Conservation (phyloP, 2,329 filamentous ascomycete genomes). For the Aspergillus calidoustus region DNA sequence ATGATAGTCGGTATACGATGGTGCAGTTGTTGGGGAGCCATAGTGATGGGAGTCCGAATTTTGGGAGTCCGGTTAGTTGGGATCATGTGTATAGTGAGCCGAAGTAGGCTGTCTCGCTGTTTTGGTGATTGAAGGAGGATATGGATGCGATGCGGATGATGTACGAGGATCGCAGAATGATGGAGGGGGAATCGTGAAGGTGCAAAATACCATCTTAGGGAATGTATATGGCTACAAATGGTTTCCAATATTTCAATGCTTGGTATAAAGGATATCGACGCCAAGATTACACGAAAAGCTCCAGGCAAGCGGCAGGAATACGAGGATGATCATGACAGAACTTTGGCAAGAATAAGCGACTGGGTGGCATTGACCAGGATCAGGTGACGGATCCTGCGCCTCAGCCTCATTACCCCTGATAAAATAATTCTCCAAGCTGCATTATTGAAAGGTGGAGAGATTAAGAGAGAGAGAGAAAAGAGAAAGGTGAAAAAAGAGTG, state of each 20-base stretch:
- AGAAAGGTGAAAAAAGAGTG: too few relatives aligned
- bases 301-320: not conserved
- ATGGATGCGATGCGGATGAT: too few relatives aligned
- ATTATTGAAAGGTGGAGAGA: too few relatives aligned
- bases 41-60: slow-evolving; percentile 57
- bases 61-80: slow-evolving; percentile 42
- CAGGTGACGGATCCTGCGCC: not conserved
- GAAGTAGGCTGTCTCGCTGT: not conserved
- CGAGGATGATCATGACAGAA: not conserved
- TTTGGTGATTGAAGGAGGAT: not conserved
- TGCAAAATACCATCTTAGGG: too few relatives aligned
- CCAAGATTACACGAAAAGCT: too few relatives aligned
- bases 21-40: slow-evolving; percentile 57
- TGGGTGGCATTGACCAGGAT: not conserved
- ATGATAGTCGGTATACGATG: slow-evolving; percentile 59
- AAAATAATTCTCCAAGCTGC: not conserved
- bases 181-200: too few relatives aligned
- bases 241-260: too few relatives aligned
- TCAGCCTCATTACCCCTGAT: not conserved
- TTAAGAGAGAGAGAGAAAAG: too few relatives aligned
- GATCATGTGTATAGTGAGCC: slow-evolving; percentile 39
- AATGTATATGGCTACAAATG: too few relatives aligned
- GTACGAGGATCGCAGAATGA: too few relatives aligned
- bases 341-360: not conserved
- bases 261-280: too few relatives aligned